A percentile compares a stretch with the other conserved stretches of the same genome.
These are phyloP conservation scores for Parasitella parasitica DNA, from an alignment of 371 early-diverging fungal genomes.

Conservation along the genomic window DNA sequence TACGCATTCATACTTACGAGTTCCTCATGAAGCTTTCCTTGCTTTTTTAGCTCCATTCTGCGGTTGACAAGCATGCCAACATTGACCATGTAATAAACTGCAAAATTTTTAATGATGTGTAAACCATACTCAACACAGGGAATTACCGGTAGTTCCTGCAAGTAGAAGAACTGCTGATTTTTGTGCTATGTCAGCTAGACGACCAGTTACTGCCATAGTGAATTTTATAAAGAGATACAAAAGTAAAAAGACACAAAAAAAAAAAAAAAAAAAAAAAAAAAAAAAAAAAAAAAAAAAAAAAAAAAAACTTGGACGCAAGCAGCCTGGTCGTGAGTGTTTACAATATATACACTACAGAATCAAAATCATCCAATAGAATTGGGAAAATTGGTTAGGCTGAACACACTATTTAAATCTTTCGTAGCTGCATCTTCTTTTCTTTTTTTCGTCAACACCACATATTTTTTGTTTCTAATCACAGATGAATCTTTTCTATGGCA, in stretches of 20 bases:
- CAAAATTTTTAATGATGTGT: no score
- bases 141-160: slow-evolving; percentile 51
- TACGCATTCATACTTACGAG: slow-evolving; percentile 26
- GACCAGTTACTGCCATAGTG: slow-evolving; percentile 36
- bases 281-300: not conserved
- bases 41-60: slow-evolving; percentile 47
- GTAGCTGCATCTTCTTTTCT: not conserved
- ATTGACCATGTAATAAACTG: slow-evolving; percentile 82
- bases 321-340: no score
- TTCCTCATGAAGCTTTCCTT: slow-evolving; percentile 51
- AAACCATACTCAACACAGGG: no score
- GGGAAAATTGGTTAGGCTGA: no score
- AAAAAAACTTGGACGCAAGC: not conserved
- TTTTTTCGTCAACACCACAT: not conserved
- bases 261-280: not conserved
- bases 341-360: no score
- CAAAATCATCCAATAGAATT: no score
- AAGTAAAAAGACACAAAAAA: slow-evolving; percentile 4
- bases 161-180: slow-evolving; percentile 49
- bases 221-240: not conserved
- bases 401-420: not conserved
- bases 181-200: slow-evolving; percentile 50
- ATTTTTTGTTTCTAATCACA: no score
- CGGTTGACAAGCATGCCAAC: slow-evolving; percentile 68
- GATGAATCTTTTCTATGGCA: slow-evolving; percentile 88